A percentile compares a stretch with the other conserved stretches of the same genome.
phyloP scores from a whole-genome alignment of 2,329 filamentous ascomycete genomes.

The Fusarium mangiferae region DNA sequence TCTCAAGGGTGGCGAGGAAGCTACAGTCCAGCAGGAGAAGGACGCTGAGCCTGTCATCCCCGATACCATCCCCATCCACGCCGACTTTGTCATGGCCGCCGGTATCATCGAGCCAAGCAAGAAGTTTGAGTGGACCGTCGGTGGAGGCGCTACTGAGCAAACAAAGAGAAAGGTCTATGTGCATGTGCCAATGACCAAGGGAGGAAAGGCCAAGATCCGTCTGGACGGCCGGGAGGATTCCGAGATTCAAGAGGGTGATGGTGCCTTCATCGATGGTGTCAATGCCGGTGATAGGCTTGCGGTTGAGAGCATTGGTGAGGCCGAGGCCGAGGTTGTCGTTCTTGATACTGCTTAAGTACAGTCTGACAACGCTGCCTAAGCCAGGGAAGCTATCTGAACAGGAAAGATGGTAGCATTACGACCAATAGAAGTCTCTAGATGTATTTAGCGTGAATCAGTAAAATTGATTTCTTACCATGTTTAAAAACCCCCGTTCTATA shows the following conservation, averaged over 20 bases:
- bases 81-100: slow-evolving; percentile 85
- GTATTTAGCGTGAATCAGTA: slow-evolving; percentile 22
- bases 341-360: slow-evolving; percentile 67
- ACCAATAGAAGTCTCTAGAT: slow-evolving; percentile 6
- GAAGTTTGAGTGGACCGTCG: slow-evolving; percentile 78
- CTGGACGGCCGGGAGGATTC: slow-evolving; percentile 73
- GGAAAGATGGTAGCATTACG: not conserved
- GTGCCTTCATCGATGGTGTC: slow-evolving; percentile 76
- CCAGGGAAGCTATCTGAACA: not conserved
- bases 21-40: slow-evolving; percentile 70
- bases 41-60: slow-evolving; percentile 69
- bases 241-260: slow-evolving; percentile 78
- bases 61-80: slow-evolving; percentile 83
- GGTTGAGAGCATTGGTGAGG: slow-evolving; percentile 75
- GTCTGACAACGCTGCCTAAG: not conserved
- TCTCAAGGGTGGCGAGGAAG: slow-evolving; percentile 72
- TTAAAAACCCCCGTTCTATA: not conserved
- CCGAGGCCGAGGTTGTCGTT: slow-evolving; percentile 75
- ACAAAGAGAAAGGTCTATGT: slow-evolving; percentile 79
- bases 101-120: slow-evolving; percentile 74
- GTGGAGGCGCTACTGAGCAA: slow-evolving; percentile 63
- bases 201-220: slow-evolving; percentile 77
- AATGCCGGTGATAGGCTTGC: slow-evolving; percentile 71
- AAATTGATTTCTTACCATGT: not conserved
- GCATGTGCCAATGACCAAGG: slow-evolving; percentile 83